Evolutionary conservation across 2,329 filamentous ascomycete genomes (phyloP).

Genomic region (Epichloe scottii): DNA sequence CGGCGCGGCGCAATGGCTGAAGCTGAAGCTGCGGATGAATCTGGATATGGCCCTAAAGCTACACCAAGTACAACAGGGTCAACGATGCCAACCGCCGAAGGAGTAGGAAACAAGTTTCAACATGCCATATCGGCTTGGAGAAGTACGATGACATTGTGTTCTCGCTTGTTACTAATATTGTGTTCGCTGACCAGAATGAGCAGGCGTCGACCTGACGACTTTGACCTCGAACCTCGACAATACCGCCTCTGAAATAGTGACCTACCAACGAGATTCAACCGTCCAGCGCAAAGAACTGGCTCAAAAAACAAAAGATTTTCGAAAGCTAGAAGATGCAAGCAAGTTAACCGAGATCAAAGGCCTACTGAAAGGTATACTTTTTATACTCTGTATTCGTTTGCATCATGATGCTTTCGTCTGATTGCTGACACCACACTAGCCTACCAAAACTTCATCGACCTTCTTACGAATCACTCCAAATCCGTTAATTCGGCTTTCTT

Average conservation of each 20-base stretch:
- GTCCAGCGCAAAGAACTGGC: constrained; percentile 93
- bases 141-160: constrained; percentile 40
- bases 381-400: not conserved
- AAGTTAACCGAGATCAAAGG: constrained; percentile 85
- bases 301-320: constrained; percentile 98
- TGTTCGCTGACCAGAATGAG: not conserved
- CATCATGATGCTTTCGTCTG: not conserved
- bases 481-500: constrained; percentile 86
- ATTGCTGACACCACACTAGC: constrained; percentile 37
- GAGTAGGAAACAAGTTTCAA: constrained; percentile 80
- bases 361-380: constrained; percentile 62
- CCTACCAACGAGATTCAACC: constrained; percentile 88
- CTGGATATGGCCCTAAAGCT: constrained; percentile 17
- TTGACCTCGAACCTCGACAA: constrained; percentile 79
- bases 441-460: constrained; percentile 95
- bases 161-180: not conserved
- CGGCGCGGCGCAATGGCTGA: constrained; percentile 18
- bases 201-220: constrained; percentile 76
- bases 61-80: constrained; percentile 13
- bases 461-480: constrained; percentile 92
- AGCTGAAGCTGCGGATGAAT: constrained; percentile 19
- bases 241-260: constrained; percentile 87
- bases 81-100: constrained; percentile 28
- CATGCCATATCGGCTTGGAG: constrained; percentile 92
- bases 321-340: constrained; percentile 78